Base-by-base conservation (phyloP, 1,284 basidiomycete genomes). In the Naganishia liquefaciens region DNA sequence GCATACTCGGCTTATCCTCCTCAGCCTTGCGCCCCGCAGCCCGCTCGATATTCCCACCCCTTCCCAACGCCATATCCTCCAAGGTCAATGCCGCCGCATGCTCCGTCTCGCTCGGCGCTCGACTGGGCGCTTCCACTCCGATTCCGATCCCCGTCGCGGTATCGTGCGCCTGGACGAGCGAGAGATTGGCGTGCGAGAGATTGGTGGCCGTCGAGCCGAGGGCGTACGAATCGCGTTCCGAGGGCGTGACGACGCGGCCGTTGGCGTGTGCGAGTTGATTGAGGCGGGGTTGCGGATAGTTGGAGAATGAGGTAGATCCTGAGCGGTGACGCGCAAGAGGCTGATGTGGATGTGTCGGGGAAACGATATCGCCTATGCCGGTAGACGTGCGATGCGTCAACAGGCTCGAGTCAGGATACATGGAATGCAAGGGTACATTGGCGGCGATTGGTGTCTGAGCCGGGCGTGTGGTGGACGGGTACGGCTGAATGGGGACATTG, bases 51-150 rank as follows among this genome's bases (percentile, higher is more conserved):
- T 61, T 62, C 21, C 51, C 27, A 25, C 64, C 64, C 27, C 64
- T 40, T 17, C 54, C 64, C 23, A 65, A 50, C 15, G 64, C 64
- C 42, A 65, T 57, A 30, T 65, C 64, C 58, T 65, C 63, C 25
- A 65, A 39, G 9, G 63, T 65, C 42, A 65, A 60, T 27, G 64
- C 64, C 17, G 64, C 64, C 25, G 58, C 64, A 42, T 62, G 64
- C 40, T 65, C 64, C 39, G 57, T 57, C 43, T 52, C 46, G 42
- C 64, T 65, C 11, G 64, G 64, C 15, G 64, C 57, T 17, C 58
- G 25, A 52, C 54, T 60, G 4, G 55, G 47, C 19, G 63, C 27
- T 13, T 65, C 63, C n/a, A 51, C 33, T 3, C 49, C 49, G 4
- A 55, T 55, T 25, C 37, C 57, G 30, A 60, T 60, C 21, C 57